Conservation (phyloP, 352 stramenopile species). For the Globisporangium echinulatum region DNA sequence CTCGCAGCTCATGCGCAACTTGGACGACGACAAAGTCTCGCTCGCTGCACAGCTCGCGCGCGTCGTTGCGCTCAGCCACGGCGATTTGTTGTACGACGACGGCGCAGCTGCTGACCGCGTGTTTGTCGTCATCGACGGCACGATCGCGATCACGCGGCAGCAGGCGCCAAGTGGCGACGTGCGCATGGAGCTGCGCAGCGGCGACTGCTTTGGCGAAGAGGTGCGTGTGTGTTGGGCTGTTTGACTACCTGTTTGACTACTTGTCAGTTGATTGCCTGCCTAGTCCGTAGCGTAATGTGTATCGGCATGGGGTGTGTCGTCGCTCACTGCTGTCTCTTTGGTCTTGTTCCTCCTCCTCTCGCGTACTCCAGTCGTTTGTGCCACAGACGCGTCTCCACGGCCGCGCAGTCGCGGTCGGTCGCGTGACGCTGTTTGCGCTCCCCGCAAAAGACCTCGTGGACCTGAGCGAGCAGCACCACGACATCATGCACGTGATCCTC, state of each 20-base stretch:
- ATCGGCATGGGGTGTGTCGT: neutral
- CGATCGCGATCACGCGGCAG: conserved; percentile 38
- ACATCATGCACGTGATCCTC: conserved; percentile 82
- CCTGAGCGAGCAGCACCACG: conserved; percentile 68
- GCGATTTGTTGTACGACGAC: conserved; percentile 46
- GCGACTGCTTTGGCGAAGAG: conserved; percentile 83
- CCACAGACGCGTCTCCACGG: conserved; percentile 38
- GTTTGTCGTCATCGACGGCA: conserved; percentile 71
- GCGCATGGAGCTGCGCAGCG: conserved; percentile 47
- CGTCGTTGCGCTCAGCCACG: conserved; percentile 50
- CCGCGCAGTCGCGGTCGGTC: conserved; percentile 34
- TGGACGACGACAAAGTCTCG: conserved; percentile 81
- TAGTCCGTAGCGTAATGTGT: too few relatives aligned
- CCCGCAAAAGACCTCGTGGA: conserved; percentile 71
- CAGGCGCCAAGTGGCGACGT: conserved; percentile 11
- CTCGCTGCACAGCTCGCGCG: conserved; percentile 65
- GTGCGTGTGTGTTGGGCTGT: conserved; percentile 8
- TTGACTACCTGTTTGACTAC: neutral
- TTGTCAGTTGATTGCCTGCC: neutral
- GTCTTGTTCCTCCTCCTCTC: neutral
- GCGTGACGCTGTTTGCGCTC: conserved; percentile 70
- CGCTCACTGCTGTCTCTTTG: neutral
- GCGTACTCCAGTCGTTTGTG: conserved; percentile 55
- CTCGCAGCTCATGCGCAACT: conserved; percentile 74
- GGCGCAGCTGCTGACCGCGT: conserved; percentile 37